phyloP scores from a whole-genome alignment of 331 rosid genomes.

The Malus hybrid region DNA sequence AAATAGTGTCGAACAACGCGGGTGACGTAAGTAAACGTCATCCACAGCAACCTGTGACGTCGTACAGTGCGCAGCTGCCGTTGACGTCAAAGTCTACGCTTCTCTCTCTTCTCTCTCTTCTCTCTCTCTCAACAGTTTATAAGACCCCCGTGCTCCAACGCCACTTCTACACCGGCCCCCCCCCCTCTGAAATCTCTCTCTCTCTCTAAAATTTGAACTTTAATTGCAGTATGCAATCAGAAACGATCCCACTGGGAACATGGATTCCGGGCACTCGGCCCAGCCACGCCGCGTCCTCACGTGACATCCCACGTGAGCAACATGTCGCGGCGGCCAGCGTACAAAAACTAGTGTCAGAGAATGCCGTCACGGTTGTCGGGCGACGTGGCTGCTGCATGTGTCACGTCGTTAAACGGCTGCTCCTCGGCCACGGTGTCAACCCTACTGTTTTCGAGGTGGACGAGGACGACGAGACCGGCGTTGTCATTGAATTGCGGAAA shows the following conservation, averaged over 20 bases:
- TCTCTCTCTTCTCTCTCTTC: neutral
- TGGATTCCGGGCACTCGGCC: conserved; percentile 15
- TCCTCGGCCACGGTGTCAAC: conserved; percentile 81
- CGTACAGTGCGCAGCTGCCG: conserved; percentile 38
- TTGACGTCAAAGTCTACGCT: conserved; percentile 49
- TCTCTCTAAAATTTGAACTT: neutral
- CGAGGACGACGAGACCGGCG: conserved; percentile 41
- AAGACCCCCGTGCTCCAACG: neutral
- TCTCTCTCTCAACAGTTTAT: neutral
- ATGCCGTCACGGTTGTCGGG: conserved; percentile 69
- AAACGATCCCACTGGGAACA: conserved; percentile 67
- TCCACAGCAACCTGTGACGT: conserved; percentile 44
- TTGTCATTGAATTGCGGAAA: conserved; percentile 25
- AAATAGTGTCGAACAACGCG: neutral
- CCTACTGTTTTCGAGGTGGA: conserved; percentile 64
- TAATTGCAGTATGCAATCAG: conserved; percentile 39
- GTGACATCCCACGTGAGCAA: neutral
- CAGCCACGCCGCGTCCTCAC: conserved; percentile 10
- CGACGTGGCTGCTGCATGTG: conserved; percentile 82
- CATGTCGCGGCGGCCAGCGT: conserved; percentile 7
- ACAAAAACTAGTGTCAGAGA: conserved; percentile 40
- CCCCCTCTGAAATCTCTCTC: neutral
- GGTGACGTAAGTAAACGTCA: conserved; percentile 48
- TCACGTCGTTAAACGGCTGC: conserved; percentile 63
- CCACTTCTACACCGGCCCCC: neutral